Evolutionary conservation across 176 grass and related monocot species (phyloP), one percentile per base, ranked within the genome.

Genomic region (Zoysia pacifica): DNA sequence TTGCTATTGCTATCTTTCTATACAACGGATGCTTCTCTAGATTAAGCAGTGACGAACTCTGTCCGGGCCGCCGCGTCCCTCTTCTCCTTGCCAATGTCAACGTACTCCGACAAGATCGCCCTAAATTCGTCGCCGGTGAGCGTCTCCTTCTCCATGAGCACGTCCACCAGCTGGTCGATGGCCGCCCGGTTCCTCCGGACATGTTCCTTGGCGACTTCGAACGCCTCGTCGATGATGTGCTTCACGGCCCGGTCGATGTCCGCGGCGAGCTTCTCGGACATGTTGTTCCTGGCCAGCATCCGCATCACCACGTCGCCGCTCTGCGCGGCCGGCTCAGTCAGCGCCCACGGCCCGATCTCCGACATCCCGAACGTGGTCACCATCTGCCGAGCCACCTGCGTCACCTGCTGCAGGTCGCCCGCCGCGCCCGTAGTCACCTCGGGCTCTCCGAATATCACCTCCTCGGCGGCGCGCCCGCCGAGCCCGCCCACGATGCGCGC

Each of bases 381-480:
- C 94, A 97, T 97, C 91, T 87, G 88, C 43, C 59, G 60, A 40
- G 91, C 91, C 75, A 88, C 90, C 83, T 91, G 86, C 72, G 94
- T 93, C 75, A 91, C 86, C 89, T 97, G 89, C 87, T 91, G 89
- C 76, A 97, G 80, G 39, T 97, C 94, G 3, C 91, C 87, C 62
- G 91, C 89, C 79, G 84, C 94, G 79, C 94, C 91, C 54, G 94
- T 94, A 10, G 94, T 94, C 74, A 90, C 87, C 75, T 97, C 91
- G 2, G 85, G 53, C 71, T 97, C 91, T 16, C 87, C 91, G 80
- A 97, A 94, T 72, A 92, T 77, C 73, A 94, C 87, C 82, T 97
- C 91, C 73, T 97, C 91, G 2, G 91, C 87, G 5, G 91, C 94
- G 41, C 91, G 86, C 7, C 94, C 91, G 66, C 94, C 94, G 2